These are phyloP conservation scores for Platanthera zijinensis DNA, from an alignment of 106 monocot genomes.

Conservation along the genomic window DNA sequence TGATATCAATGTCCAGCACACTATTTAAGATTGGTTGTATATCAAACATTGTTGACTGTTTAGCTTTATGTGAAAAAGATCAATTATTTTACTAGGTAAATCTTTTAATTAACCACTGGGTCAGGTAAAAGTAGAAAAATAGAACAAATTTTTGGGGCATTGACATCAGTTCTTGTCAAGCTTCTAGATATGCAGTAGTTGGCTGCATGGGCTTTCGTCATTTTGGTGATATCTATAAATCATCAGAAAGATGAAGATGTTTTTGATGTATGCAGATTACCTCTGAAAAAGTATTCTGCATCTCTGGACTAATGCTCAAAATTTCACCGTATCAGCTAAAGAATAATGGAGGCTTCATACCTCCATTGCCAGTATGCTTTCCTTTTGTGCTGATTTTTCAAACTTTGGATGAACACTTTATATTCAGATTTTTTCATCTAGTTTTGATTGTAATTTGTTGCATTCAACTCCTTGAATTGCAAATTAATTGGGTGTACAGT, in stretches of 20 bases:
- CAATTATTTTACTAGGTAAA: background rate
- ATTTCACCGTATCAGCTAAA: too few species aligned
- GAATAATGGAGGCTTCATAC: too few species aligned
- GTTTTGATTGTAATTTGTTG: too few species aligned
- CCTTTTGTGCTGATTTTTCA: too few species aligned
- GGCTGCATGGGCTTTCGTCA: constrained; percentile 69
- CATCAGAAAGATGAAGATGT: constrained; percentile 64
- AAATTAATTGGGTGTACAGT: too few species aligned
- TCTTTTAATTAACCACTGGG: background rate
- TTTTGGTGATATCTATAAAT: constrained; percentile 65
- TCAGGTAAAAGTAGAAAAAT: constrained; percentile 54
- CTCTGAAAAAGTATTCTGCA: constrained; percentile 64
- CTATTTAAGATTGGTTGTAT: too few species aligned
- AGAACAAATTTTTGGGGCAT: constrained; percentile 51
- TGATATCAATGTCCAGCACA: background rate
- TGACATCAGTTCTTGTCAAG: constrained; percentile 72
- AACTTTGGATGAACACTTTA: too few species aligned
- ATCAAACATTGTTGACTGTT: background rate
- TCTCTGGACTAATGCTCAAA: constrained; percentile 83
- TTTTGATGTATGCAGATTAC: constrained; percentile 67
- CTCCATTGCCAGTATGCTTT: too few species aligned
- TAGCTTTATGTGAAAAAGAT: background rate
- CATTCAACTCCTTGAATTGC: too few species aligned
- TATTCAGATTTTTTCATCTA: too few species aligned
- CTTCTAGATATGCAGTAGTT: constrained; percentile 62